phyloP scores from a whole-genome alignment of 768 basidiomycete species.

The Hericium coralloides region DNA sequence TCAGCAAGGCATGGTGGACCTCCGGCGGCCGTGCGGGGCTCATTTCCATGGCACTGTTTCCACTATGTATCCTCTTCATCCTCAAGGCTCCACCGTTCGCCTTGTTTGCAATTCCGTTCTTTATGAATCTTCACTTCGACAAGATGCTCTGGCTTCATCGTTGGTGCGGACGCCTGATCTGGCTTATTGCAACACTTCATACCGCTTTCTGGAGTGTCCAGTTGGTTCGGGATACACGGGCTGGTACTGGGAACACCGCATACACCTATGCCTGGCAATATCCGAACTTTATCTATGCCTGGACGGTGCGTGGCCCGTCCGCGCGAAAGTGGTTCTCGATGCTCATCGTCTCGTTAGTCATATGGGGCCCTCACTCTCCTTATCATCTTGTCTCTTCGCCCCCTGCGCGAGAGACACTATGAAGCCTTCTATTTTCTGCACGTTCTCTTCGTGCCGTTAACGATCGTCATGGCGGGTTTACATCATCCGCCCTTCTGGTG shows the following conservation, averaged over 20 bases:
- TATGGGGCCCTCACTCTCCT: slow-evolving; percentile 47
- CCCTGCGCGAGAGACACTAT: slow-evolving; percentile 44
- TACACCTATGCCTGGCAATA: slow-evolving; percentile 50
- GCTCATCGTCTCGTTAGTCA: not conserved
- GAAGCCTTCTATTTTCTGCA: slow-evolving; percentile 62
- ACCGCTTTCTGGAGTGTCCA: slow-evolving; percentile 64
- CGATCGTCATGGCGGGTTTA: slow-evolving; percentile 49
- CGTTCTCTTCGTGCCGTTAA: slow-evolving; percentile 52
- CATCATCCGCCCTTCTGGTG: slow-evolving; percentile 60
- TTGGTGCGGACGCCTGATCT: slow-evolving; percentile 64
- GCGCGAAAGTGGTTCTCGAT: not conserved
- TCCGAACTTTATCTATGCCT: slow-evolving; percentile 53
- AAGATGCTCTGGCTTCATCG: slow-evolving; percentile 65
- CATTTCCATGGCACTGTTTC: slow-evolving; percentile 64
- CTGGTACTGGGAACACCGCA: slow-evolving; percentile 31
- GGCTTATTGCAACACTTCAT: slow-evolving; percentile 52
- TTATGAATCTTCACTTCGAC: slow-evolving; percentile 64
- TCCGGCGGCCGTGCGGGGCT: slow-evolving; percentile 57
- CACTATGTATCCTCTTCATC: slow-evolving; percentile 60
- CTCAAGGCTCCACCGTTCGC: slow-evolving; percentile 69
- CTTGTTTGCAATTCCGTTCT: slow-evolving; percentile 52
- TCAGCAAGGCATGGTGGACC: slow-evolving; percentile 65
- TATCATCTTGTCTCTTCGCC: slow-evolving; percentile 39
- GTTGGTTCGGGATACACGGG: slow-evolving; percentile 40
- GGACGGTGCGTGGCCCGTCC: slow-evolving; percentile 32